Evolutionary conservation across 345 rosid species (phyloP).

Genomic region (Limnanthes douglasii): DNA sequence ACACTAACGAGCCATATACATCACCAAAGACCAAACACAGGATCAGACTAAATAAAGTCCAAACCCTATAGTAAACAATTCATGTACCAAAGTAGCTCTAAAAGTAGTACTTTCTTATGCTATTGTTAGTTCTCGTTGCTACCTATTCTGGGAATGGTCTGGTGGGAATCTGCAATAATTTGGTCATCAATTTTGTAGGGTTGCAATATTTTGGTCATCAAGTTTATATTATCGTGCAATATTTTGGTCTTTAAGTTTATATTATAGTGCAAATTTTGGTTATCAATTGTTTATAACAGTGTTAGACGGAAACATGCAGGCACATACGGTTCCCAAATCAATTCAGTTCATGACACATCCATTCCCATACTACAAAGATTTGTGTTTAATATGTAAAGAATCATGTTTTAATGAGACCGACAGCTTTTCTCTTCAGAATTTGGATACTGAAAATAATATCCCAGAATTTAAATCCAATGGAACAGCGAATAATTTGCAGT

Average conservation of each 20-base stretch:
- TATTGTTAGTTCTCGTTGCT: no score
- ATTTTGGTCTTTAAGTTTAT: neutral
- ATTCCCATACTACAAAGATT: slow-evolving; percentile 56
- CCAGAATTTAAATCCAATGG: slow-evolving; percentile 13
- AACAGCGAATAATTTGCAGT: slow-evolving; percentile 15
- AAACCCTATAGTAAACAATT: no score
- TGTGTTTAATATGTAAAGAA: slow-evolving; percentile 46
- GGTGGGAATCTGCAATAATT: no score
- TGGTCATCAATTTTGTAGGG: no score
- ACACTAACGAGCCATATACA: no score
- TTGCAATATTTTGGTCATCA: slow-evolving; percentile 1
- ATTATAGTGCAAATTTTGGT: neutral
- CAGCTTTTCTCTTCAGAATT: slow-evolving; percentile 32
- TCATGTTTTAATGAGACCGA: slow-evolving; percentile 24
- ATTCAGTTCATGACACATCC: slow-evolving; percentile 76
- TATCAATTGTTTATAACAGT: slow-evolving; percentile 8
- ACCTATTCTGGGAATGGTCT: no score
- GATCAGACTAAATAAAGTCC: no score
- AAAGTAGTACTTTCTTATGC: no score
- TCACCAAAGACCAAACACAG: no score
- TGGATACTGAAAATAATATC: slow-evolving; percentile 29
- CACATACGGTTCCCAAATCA: slow-evolving; percentile 42
- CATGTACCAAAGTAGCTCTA: no score
- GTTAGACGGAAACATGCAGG: slow-evolving; percentile 24
- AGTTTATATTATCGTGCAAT: neutral